Conservation (phyloP, 306 rosid species). For the Quercus bicolor region DNA sequence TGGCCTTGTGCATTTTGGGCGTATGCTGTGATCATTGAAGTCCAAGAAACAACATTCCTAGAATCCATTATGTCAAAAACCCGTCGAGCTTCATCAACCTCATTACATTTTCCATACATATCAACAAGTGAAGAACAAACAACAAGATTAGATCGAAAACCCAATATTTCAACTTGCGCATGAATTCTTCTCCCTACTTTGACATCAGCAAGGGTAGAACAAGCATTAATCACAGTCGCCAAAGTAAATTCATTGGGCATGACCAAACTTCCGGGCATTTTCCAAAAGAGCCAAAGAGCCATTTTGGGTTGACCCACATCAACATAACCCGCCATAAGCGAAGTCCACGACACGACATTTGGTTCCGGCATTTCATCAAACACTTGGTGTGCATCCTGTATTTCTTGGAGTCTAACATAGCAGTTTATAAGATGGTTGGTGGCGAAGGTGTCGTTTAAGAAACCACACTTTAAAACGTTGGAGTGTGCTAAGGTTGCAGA, state of each 20-base stretch:
- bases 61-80: constrained; percentile 56
- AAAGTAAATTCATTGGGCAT: constrained; percentile 67
- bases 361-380: constrained; percentile 58
- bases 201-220: constrained; percentile 54
- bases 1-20: constrained; percentile 69
- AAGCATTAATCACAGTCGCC: constrained; percentile 61
- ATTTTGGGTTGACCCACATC: constrained; percentile 32
- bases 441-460: constrained; percentile 41
- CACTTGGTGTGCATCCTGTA: constrained; percentile 46
- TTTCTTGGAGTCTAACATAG: constrained; percentile 40
- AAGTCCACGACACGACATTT: constrained; percentile 80
- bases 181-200: constrained; percentile 51
- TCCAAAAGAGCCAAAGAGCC: constrained; percentile 42
- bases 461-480: constrained; percentile 44
- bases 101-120: constrained; percentile 81
- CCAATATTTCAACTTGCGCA: constrained; percentile 44
- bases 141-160: constrained; percentile 47
- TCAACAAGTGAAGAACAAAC: constrained; percentile 71
- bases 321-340: constrained; percentile 66
- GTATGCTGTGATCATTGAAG: constrained; percentile 74
- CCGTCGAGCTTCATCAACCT: constrained; percentile 44
- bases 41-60: constrained; percentile 80
- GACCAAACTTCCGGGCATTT: constrained; percentile 44
- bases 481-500: constrained; percentile 48
- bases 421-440: constrained; percentile 58